Percentiles rank a stretch among this genome's conserved stretches.
Evolutionary conservation across 1,284 basidiomycete species (phyloP).

Genomic region (Heterobasidion annosum): DNA sequence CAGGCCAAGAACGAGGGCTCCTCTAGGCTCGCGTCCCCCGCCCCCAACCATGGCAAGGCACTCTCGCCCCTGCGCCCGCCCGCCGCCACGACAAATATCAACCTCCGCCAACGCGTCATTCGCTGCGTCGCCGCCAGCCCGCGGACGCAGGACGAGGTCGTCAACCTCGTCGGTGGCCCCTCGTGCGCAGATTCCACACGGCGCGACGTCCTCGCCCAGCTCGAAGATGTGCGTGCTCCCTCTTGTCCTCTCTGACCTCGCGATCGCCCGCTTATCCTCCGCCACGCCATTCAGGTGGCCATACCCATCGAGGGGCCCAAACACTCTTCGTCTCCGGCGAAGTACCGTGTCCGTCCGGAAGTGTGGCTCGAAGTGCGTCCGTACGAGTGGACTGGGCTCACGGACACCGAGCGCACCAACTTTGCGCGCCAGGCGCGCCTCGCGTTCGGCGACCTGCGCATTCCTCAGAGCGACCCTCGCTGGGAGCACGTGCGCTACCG

Average conservation of each 20-base stretch:
- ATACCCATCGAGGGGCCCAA: conserved; percentile 29
- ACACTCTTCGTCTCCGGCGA: conserved; percentile 23
- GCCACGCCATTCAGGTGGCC: conserved; percentile 31
- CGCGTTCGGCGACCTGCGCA: conserved; percentile 5
- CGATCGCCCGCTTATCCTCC: conserved; percentile 1
- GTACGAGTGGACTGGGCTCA: conserved; percentile 25
- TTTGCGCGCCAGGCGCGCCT: conserved; percentile 7
- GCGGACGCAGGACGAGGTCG: conserved; percentile 6
- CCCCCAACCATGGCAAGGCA: not conserved
- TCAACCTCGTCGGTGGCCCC: conserved; percentile 14
- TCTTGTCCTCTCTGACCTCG: not conserved
- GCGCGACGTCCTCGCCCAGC: conserved; percentile 19
- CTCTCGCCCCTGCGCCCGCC: conserved; percentile 5
- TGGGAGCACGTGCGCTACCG: conserved; percentile 9
- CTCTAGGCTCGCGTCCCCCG: conserved; percentile 2
- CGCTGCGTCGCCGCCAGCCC: conserved; percentile 37
- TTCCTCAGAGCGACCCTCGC: conserved; percentile 9
- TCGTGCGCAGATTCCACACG: conserved; percentile 8
- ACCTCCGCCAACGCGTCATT: conserved; percentile 33
- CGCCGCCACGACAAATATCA: not conserved
- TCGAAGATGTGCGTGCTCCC: conserved; percentile 36
- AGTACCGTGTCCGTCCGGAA: conserved; percentile 43
- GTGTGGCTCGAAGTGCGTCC: conserved; percentile 64
- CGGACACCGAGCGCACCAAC: conserved; percentile 6
- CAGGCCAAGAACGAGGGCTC: conserved; percentile 11